These are phyloP conservation scores for Calonectria leucothoes DNA, from an alignment of 2,329 filamentous ascomycete genomes.

Conservation along the genomic window DNA sequence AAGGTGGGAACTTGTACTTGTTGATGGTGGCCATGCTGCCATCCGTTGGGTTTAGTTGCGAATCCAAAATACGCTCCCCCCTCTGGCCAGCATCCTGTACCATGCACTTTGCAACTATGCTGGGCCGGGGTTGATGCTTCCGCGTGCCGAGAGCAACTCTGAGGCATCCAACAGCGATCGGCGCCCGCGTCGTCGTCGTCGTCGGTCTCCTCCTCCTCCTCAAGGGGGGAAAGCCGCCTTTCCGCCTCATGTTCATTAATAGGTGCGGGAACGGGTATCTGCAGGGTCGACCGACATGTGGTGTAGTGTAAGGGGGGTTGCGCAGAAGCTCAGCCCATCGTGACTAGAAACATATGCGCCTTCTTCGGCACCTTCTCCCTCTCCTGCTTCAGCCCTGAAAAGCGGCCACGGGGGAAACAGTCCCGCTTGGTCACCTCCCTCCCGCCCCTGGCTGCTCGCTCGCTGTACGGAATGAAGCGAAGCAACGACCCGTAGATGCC, in stretches of 20 bases:
- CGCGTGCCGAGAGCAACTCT: neutral
- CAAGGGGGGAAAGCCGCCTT: neutral
- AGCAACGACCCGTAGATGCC: neutral
- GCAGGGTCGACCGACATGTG: neutral
- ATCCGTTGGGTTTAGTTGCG: neutral
- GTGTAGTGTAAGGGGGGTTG: neutral
- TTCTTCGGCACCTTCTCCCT: neutral
- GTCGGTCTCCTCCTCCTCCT: too few relatives aligned
- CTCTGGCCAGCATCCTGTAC: neutral
- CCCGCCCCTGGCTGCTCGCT: too few relatives aligned
- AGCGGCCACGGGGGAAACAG: neutral
- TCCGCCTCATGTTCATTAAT: neutral
- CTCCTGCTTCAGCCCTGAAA: neutral
- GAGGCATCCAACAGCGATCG: neutral
- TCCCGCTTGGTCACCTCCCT: too few relatives aligned
- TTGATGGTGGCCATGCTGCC: neutral
- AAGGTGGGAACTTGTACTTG: neutral
- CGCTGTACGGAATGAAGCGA: neutral
- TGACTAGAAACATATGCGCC: neutral
- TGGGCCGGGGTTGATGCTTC: neutral
- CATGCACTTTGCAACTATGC: neutral
- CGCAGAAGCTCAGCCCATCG: neutral
- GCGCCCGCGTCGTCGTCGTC: neutral
- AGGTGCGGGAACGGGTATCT: neutral
- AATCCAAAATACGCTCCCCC: neutral